phyloP scores from a whole-genome alignment of 2,329 filamentous ascomycete genomes.

The Aspergillus sp. region DNA sequence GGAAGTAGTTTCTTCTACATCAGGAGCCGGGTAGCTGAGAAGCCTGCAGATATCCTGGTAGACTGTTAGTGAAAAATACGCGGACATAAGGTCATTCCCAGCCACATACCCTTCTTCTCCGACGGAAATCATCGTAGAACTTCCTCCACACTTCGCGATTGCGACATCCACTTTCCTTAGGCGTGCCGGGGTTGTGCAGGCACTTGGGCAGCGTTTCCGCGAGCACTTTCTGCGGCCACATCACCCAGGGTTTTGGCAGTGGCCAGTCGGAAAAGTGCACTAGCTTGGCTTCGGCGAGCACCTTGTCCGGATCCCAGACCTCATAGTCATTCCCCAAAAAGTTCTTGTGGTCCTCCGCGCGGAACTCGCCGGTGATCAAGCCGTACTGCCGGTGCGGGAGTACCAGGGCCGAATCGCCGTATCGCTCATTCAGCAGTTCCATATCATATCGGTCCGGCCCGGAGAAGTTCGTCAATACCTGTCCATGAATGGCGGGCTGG shows the following conservation, averaged over 20 bases:
- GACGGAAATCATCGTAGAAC: constrained; percentile 38
- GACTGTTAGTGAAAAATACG: neutral
- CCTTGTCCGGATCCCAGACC: constrained; percentile 58
- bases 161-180: constrained; percentile 37
- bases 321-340: constrained; percentile 54
- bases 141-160: constrained; percentile 39
- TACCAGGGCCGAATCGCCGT: constrained; percentile 57
- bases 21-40: constrained; percentile 38
- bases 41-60: constrained; percentile 17
- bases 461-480: constrained; percentile 23
- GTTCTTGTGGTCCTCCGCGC: constrained; percentile 50
- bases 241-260: constrained; percentile 63
- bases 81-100: neutral
- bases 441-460: constrained; percentile 55
- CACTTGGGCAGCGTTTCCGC: constrained; percentile 35
- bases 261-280: constrained; percentile 74
- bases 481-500: constrained; percentile 27
- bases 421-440: constrained; percentile 66
- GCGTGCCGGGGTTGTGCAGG: constrained; percentile 34
- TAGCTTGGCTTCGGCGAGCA: constrained; percentile 61
- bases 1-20: constrained; percentile 17
- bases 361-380: constrained; percentile 64
- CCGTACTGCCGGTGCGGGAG: constrained; percentile 65
- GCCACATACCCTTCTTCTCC: constrained; percentile 22
- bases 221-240: constrained; percentile 37